phyloP scores from a whole-genome alignment of 208 protist species.

The Phytomonas serpens region DNA sequence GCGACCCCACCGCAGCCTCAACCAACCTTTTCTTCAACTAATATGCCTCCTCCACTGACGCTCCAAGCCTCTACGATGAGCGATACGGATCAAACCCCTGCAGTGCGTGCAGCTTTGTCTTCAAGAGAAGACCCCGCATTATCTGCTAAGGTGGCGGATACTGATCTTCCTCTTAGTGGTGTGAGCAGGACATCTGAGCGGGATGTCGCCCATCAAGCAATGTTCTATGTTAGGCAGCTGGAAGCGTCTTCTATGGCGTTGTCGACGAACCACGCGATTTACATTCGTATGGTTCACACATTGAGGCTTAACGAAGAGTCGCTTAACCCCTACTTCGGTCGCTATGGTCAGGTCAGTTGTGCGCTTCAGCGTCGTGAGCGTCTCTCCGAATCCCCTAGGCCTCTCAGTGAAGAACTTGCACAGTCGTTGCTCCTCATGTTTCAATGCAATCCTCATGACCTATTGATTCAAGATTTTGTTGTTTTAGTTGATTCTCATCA shows the following conservation, averaged over 20 bases:
- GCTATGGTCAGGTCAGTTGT: slow-evolving; percentile 78
- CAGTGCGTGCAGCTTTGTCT: background rate
- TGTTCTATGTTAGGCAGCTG: slow-evolving; percentile 44
- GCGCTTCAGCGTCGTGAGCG: slow-evolving; percentile 29
- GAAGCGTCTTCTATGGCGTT: background rate
- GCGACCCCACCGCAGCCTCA: background rate
- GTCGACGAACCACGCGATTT: slow-evolving; percentile 21
- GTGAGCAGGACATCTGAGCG: background rate
- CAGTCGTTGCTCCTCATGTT: slow-evolving; percentile 16
- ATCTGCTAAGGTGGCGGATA: background rate
- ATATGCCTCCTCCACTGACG: background rate
- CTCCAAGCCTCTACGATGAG: background rate
- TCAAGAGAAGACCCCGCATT: background rate
- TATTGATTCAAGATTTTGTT: slow-evolving; percentile 81
- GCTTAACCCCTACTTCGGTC: slow-evolving; percentile 84
- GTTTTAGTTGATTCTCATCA: slow-evolving; percentile 61
- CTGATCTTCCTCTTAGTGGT: background rate
- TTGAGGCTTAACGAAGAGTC: slow-evolving; percentile 69
- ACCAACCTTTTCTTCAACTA: background rate
- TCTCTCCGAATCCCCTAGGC: slow-evolving; percentile 16
- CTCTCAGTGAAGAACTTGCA: slow-evolving; percentile 16
- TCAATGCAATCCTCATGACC: slow-evolving; percentile 2
- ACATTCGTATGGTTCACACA: slow-evolving; percentile 73
- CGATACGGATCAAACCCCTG: background rate
- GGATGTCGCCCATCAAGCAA: slow-evolving; percentile 8